Evolutionary conservation across 2,329 filamentous ascomycete species (phyloP).

Genomic region (Fusarium begoniae): DNA sequence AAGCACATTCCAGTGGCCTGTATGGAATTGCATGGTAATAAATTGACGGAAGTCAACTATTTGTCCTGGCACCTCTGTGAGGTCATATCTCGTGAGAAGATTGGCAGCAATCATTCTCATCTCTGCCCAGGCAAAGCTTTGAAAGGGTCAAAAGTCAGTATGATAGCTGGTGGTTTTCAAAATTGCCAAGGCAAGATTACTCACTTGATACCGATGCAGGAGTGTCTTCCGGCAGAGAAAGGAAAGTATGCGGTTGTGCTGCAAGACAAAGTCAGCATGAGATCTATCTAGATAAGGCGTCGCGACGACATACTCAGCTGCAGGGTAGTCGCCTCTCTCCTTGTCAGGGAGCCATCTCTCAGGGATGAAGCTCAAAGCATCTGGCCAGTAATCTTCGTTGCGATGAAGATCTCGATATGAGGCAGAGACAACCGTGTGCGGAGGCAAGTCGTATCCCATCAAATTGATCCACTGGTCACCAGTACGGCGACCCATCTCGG

Average conservation of each 20-base stretch:
- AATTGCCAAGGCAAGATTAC: background rate
- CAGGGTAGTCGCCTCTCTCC: background rate
- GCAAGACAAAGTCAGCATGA: background rate
- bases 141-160: background rate
- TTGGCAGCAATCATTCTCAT: background rate
- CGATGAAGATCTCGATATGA: background rate
- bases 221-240: background rate
- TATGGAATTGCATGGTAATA: background rate
- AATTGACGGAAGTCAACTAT: background rate
- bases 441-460: background rate
- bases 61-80: background rate
- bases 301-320: background rate
- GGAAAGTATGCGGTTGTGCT: background rate
- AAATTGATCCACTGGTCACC: background rate
- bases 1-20: background rate
- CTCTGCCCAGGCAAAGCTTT: background rate
- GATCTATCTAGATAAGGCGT: too few relatives aligned
- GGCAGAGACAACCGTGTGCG: background rate
- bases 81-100: background rate
- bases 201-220: background rate
- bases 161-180: rapidly evolving
- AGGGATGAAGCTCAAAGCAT: background rate
- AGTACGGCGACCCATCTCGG: background rate
- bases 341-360: background rate
- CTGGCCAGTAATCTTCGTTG: background rate